These are phyloP conservation scores for Penicillium vulpinum DNA, from an alignment of 2,329 filamentous ascomycete species.

Conservation along the genomic window DNA sequence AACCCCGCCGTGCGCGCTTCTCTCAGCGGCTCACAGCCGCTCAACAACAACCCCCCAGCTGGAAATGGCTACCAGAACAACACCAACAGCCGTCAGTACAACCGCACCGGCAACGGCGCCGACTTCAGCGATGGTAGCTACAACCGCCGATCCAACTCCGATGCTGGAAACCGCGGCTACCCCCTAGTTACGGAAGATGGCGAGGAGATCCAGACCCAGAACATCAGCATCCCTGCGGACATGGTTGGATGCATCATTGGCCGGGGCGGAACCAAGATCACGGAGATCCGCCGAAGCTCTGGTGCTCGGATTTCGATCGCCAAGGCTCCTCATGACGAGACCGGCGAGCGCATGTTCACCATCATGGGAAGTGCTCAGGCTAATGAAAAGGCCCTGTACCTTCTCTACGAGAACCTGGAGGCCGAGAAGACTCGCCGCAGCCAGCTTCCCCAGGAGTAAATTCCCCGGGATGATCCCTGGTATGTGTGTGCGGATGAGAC, in stretches of 20 bases:
- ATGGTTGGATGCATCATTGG: conserved; percentile 99
- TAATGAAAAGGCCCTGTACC: conserved; percentile 93
- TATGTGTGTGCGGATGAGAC: conserved; percentile 18
- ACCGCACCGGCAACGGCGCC: conserved; percentile 91
- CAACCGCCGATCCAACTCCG: conserved; percentile 78
- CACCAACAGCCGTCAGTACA: conserved; percentile 67
- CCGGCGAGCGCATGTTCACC: conserved; percentile 98
- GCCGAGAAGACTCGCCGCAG: conserved; percentile 98
- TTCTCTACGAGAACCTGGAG: conserved; percentile 97
- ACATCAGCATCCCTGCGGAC: conserved; percentile 98
- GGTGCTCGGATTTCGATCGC: conserved; percentile 97
- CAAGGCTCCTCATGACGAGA: conserved; percentile 94
- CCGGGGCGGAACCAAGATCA: conserved; percentile 92
- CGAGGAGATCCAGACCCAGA: conserved; percentile 96
- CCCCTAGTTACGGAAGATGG: conserved; percentile 93
- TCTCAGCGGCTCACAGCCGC: conserved; percentile 56
- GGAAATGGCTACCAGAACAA: conserved; percentile 49
- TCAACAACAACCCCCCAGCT: conserved; percentile 54
- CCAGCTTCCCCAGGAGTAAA: conserved; percentile 65
- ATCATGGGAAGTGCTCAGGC: conserved; percentile 93
- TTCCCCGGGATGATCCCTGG: conserved; percentile 7
- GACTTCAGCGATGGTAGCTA: conserved; percentile 89
- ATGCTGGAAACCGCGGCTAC: conserved; percentile 75
- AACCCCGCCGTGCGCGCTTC: conserved; percentile 92
- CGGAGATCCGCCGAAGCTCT: conserved; percentile 95